Conservation (phyloP, 805 yeast species). For the Candida insectorum region DNA sequence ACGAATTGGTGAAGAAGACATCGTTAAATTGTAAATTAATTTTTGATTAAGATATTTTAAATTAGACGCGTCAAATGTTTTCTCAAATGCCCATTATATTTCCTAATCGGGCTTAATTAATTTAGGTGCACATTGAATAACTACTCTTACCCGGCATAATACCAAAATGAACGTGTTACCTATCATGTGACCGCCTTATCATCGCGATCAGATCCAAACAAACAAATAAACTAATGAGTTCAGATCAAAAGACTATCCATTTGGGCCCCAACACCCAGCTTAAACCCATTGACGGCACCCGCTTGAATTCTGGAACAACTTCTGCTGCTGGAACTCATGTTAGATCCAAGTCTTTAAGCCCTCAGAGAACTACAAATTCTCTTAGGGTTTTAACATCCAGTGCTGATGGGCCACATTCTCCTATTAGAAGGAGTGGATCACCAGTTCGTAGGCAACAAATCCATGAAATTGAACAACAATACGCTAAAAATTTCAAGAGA, state of each 20-base stretch:
- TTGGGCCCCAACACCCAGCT: background rate
- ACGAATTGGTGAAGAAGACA: slow-evolving; percentile 40
- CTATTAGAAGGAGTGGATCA: slow-evolving; percentile 26
- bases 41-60: slow-evolving; percentile 2
- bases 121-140: no score
- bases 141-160: no score
- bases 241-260: background rate
- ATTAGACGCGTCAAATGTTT: slow-evolving; percentile 27
- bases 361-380: slow-evolving; percentile 1
- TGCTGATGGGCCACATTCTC: slow-evolving; percentile 7
- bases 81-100: no score
- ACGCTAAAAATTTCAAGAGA: slow-evolving; percentile 4
- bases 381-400: slow-evolving; percentile 3
- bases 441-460: slow-evolving; percentile 30
- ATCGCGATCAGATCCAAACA: no score
- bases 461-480: slow-evolving; percentile 22
- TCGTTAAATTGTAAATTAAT: slow-evolving; percentile 7
- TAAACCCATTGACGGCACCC: no score
- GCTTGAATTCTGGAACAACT: no score
- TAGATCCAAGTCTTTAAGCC: slow-evolving; percentile 5
- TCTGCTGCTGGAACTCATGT: slow-evolving; percentile 3
- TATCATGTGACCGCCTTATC: no score
- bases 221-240: no score
- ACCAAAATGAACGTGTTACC: no score
- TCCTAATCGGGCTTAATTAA: slow-evolving; percentile 24